Evolutionary conservation across 495 filamentous ascomycete genomes (phyloP).

Genomic region (Aspergillus nidulans): DNA sequence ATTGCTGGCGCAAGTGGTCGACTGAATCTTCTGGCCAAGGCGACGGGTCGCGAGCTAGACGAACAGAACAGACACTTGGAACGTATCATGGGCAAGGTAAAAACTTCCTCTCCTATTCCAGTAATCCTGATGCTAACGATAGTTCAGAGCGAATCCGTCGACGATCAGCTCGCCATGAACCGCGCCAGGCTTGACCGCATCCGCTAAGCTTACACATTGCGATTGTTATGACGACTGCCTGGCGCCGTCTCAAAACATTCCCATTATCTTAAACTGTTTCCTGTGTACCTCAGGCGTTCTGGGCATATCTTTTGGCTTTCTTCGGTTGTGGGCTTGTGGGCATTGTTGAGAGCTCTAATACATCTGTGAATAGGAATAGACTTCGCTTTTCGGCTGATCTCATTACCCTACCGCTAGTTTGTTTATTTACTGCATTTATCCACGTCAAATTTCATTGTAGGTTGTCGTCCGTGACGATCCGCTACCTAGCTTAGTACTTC

Average conservation of each 20-base stretch:
- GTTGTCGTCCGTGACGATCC: background rate
- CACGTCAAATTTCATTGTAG: background rate
- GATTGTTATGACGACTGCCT: slow-evolving; percentile 23
- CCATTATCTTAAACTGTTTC: background rate
- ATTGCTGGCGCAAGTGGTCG: slow-evolving; percentile 55
- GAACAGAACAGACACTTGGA: slow-evolving; percentile 71
- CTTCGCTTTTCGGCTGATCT: background rate
- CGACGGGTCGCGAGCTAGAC: slow-evolving; percentile 70
- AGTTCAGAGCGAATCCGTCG: slow-evolving; percentile 59
- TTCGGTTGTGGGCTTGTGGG: background rate
- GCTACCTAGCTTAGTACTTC: background rate
- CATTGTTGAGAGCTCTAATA: background rate
- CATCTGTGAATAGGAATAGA: background rate
- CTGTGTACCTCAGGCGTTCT: slow-evolving; percentile 15
- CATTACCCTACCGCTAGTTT: background rate
- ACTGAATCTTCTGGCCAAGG: slow-evolving; percentile 63
- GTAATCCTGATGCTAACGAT: slow-evolving; percentile 19
- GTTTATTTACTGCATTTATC: background rate
- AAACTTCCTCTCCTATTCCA: slow-evolving; percentile 10
- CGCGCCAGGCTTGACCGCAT: slow-evolving; percentile 61
- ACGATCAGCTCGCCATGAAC: slow-evolving; percentile 69
- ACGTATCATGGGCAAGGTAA: slow-evolving; percentile 67
- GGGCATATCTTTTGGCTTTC: slow-evolving; percentile 4
- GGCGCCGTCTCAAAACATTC: slow-evolving; percentile 28
- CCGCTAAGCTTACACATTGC: slow-evolving; percentile 27